A percentile compares a stretch with the other conserved stretches of the same genome.
phyloP scores from a whole-genome alignment of 2,329 filamentous ascomycete species.

The Pestalotiopsis fici region DNA sequence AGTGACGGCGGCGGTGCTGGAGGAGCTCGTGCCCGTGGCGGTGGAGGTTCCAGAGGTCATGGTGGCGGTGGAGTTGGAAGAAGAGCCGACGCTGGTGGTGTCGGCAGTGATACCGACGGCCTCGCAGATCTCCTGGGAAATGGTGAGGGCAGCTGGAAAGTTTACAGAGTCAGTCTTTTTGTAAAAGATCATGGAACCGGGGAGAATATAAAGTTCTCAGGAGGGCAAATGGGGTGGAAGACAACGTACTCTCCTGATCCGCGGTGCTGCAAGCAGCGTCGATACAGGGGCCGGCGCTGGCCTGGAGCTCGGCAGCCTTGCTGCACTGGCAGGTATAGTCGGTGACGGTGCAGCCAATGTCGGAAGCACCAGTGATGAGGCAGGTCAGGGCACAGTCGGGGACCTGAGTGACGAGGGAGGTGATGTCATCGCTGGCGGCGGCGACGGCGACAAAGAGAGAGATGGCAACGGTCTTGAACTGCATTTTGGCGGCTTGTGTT shows the following conservation, averaged over 20 bases:
- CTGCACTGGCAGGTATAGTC: conserved; percentile 36
- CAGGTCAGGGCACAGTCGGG: conserved; percentile 36
- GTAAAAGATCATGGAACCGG: not conserved
- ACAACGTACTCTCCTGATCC: conserved; percentile 31
- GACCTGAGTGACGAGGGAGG: conserved; percentile 21
- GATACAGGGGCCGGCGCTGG: conserved; percentile 34
- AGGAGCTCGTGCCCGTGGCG: conserved; percentile 14
- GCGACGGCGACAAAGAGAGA: conserved; percentile 17
- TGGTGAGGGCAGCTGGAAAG: not conserved
- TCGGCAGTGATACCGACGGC: not conserved
- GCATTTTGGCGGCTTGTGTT: conserved; percentile 15
- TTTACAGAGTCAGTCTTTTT: not conserved
- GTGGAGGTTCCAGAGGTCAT: conserved; percentile 10
- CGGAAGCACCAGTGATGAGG: conserved; percentile 25
- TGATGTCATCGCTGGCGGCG: conserved; percentile 16
- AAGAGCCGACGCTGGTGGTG: not conserved
- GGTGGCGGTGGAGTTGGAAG: conserved; percentile 1
- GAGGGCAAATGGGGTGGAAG: not conserved
- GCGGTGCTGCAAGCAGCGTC: conserved; percentile 30
- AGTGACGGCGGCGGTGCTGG: conserved; percentile 16
- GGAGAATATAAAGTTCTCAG: not conserved
- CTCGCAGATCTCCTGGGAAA: conserved; percentile 9
- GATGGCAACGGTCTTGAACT: conserved; percentile 17
- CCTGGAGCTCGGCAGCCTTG: conserved; percentile 32
- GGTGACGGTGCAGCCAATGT: conserved; percentile 27